Conservation (phyloP, 257 asterid species). For the Ehretia macrophylla region DNA sequence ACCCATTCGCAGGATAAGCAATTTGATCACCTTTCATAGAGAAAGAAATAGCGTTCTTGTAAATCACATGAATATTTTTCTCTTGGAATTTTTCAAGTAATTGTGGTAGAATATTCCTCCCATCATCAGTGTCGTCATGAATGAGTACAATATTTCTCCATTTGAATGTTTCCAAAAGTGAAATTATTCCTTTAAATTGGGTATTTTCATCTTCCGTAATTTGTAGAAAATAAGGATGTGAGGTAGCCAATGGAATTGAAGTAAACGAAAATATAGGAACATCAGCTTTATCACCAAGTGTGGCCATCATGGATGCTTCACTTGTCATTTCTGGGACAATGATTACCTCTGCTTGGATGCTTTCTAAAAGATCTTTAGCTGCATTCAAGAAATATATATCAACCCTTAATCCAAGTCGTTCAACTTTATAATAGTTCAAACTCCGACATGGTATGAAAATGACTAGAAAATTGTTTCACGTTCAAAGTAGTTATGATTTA, state of each 20-base stretch:
- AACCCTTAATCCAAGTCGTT: too few species aligned
- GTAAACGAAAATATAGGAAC: slow-evolving; percentile 36
- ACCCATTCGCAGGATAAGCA: too few species aligned
- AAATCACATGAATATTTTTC: slow-evolving; percentile 6
- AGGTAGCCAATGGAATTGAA: slow-evolving; percentile 12
- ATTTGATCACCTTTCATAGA: not conserved
- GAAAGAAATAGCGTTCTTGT: too few species aligned
- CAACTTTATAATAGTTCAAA: too few species aligned
- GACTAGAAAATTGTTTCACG: too few species aligned
- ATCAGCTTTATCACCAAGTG: slow-evolving; percentile 19
- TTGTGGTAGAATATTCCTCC: slow-evolving; percentile 17
- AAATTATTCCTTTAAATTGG: slow-evolving; percentile 32
- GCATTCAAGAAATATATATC: too few species aligned
- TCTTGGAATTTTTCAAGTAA: slow-evolving; percentile 24
- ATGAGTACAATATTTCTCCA: slow-evolving; percentile 37
- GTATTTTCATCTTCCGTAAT: slow-evolving; percentile 27
- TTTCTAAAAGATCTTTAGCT: slow-evolving; percentile 40
- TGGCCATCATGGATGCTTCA: slow-evolving; percentile 25
- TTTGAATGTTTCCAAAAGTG: slow-evolving; percentile 18
- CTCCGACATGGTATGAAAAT: too few species aligned
- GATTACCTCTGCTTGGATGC: slow-evolving; percentile 26
- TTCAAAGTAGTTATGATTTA: too few species aligned
- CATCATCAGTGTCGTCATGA: slow-evolving; percentile 23
- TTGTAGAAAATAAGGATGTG: slow-evolving; percentile 32
- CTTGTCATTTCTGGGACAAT: slow-evolving; percentile 24